These are phyloP conservation scores for Geotrichum aggregatum DNA, from an alignment of 1,139 yeast genomes.

Conservation along the genomic window DNA sequence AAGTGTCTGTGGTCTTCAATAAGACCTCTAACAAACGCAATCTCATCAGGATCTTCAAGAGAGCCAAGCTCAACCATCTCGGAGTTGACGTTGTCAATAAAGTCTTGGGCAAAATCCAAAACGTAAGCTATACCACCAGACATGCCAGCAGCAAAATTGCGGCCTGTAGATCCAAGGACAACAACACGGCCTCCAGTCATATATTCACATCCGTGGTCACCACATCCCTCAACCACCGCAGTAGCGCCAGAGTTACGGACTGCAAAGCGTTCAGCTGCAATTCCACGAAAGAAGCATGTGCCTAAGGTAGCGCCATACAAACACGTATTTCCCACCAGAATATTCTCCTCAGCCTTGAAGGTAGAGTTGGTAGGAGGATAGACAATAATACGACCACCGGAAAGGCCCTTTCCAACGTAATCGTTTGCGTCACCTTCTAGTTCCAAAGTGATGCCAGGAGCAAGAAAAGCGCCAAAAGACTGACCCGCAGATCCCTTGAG, in stretches of 20 bases:
- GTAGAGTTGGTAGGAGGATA: slow-evolving; percentile 82
- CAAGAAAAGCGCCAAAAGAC: slow-evolving; percentile 95
- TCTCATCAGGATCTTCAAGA: slow-evolving; percentile 81
- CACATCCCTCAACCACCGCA: slow-evolving; percentile 93
- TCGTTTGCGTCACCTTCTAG: slow-evolving; percentile 97
- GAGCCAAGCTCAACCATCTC: slow-evolving; percentile 77
- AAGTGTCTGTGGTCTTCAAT: slow-evolving; percentile 93
- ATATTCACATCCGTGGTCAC: slow-evolving; percentile 98
- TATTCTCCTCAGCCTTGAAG: slow-evolving; percentile 93
- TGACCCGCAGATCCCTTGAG: slow-evolving; percentile 94
- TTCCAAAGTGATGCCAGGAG: slow-evolving; percentile 94
- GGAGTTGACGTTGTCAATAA: slow-evolving; percentile 69
- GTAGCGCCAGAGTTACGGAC: slow-evolving; percentile 98
- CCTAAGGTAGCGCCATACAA: slow-evolving; percentile 98
- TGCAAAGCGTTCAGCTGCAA: slow-evolving; percentile 97
- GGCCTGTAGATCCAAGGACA: slow-evolving; percentile 84
- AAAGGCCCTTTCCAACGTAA: slow-evolving; percentile 94
- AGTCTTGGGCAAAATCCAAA: slow-evolving; percentile 90
- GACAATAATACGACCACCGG: slow-evolving; percentile 89
- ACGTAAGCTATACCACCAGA: slow-evolving; percentile 99
- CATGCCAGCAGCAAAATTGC: slow-evolving; percentile 98
- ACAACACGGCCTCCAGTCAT: slow-evolving; percentile 99
- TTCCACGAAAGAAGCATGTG: slow-evolving; percentile 87
- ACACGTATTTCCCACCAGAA: slow-evolving; percentile 94
- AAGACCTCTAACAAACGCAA: slow-evolving; percentile 88